phyloP scores from a whole-genome alignment of 352 stramenopile genomes.

The Globisporangium emineosum region DNA sequence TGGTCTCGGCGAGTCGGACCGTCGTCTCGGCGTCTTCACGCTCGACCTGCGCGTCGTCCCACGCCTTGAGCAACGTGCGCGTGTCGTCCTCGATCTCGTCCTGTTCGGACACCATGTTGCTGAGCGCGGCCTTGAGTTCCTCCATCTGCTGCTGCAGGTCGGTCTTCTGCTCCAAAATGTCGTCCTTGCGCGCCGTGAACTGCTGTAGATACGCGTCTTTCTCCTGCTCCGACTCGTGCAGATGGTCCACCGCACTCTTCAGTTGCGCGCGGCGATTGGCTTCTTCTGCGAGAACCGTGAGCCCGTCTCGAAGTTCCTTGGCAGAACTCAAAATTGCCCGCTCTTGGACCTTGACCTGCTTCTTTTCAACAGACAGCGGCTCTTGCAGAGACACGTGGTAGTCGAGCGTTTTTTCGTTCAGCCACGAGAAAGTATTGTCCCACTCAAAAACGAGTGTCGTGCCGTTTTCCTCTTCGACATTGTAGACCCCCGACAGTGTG shows the following conservation, averaged over 20 bases:
- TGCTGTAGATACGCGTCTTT: conserved; percentile 35
- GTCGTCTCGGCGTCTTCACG: conserved; percentile 75
- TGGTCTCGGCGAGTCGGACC: conserved; percentile 47
- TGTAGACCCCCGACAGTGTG: conserved; percentile 44
- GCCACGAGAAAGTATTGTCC: conserved; percentile 85
- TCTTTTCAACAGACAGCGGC: conserved; percentile 36
- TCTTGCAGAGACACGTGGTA: conserved; percentile 80
- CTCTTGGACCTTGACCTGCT: conserved; percentile 33
- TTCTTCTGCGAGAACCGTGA: conserved; percentile 39
- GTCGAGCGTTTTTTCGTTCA: conserved; percentile 83
- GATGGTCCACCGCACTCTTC: conserved; percentile 26
- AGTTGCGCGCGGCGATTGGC: conserved; percentile 32
- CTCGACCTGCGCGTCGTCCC: conserved; percentile 36
- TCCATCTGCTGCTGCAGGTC: conserved; percentile 61
- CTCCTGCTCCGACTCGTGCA: conserved; percentile 31
- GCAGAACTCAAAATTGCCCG: conserved; percentile 22
- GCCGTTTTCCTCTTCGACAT: conserved; percentile 31
- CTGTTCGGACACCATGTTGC: conserved; percentile 36
- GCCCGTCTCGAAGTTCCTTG: conserved; percentile 26
- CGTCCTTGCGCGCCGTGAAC: conserved; percentile 27
- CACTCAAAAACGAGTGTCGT: conserved; percentile 65
- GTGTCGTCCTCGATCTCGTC: conserved; percentile 51
- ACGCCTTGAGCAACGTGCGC: conserved; percentile 28
- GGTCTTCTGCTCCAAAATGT: conserved; percentile 36
- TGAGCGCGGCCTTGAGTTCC: conserved; percentile 39